These are phyloP conservation scores for Globomyces sp. DNA, from an alignment of 371 early-diverging fungal genomes.

Conservation along the genomic window DNA sequence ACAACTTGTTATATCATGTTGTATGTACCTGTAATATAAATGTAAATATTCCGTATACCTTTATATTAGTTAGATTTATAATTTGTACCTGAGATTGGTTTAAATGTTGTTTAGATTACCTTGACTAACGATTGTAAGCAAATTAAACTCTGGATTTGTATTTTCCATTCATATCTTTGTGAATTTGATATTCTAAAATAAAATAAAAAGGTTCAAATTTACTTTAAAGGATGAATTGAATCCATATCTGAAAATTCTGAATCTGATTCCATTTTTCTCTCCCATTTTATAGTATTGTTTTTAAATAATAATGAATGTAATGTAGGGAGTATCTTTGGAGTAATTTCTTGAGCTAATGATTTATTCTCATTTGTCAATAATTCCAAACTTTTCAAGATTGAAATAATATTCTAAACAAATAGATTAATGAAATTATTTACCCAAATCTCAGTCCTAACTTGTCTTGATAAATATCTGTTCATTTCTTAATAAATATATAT, in stretches of 20 bases:
- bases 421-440: too few species aligned
- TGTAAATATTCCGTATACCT: too few species aligned
- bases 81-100: too few species aligned
- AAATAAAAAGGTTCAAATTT: too few species aligned
- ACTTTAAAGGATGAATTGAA: too few species aligned
- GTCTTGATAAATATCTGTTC: too few species aligned
- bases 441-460: too few species aligned
- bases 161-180: background rate
- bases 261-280: slow-evolving; percentile 52
- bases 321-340: background rate
- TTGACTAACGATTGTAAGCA: background rate
- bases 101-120: too few species aligned
- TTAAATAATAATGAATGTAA: background rate
- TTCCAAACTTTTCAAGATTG: slow-evolving; percentile 20
- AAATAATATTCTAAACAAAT: too few species aligned
- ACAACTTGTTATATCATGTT: slow-evolving; percentile 3
- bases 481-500: too few species aligned
- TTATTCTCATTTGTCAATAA: slow-evolving; percentile 36
- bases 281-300: slow-evolving; percentile 28
- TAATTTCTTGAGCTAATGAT: slow-evolving; percentile 16
- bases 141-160: background rate
- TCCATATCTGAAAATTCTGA: slow-evolving; percentile 59
- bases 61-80: too few species aligned
- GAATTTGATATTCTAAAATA: background rate
- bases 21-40: background rate